Percentiles rank a stretch among this genome's conserved stretches.
Conservation (phyloP, 495 filamentous ascomycete species). For the Penicillium egyptiacum region DNA sequence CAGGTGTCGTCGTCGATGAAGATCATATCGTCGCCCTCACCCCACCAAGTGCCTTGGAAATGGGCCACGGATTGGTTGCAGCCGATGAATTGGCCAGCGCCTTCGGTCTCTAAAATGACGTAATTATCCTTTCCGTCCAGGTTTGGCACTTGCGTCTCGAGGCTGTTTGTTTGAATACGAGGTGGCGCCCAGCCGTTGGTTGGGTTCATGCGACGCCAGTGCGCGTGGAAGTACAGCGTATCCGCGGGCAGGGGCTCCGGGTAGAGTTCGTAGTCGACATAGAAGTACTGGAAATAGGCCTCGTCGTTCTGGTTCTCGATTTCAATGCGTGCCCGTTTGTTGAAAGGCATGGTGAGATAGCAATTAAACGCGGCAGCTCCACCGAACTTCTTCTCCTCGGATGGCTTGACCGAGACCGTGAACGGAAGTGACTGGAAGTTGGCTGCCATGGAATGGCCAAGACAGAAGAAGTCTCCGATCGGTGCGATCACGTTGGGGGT, state of each 20-base stretch:
- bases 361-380: too few species aligned
- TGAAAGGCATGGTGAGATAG: too few species aligned
- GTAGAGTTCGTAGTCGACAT: conserved; percentile 29
- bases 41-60: conserved; percentile 28
- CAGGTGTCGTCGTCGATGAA: conserved; percentile 31
- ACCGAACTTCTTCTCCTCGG: too few species aligned
- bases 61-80: conserved; percentile 28
- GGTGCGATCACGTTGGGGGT: too few species aligned
- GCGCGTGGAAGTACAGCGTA: conserved; percentile 27
- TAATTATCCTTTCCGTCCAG: too few species aligned
- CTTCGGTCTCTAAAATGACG: conserved; percentile 18
- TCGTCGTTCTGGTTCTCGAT: conserved; percentile 1
- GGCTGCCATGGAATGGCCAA: too few species aligned
- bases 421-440: too few species aligned
- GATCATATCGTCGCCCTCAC: conserved; percentile 31
- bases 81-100: conserved; percentile 22
- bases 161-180: too few species aligned
- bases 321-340: too few species aligned
- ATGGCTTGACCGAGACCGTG: too few species aligned
- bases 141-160: too few species aligned
- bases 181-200: conserved; percentile 26
- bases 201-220: conserved; percentile 27
- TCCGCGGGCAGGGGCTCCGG: conserved; percentile 21
- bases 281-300: conserved; percentile 28
- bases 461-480: too few species aligned